Evolutionary conservation across 2,329 filamentous ascomycete genomes (phyloP).

Genomic region (Alternaria gaisen): DNA sequence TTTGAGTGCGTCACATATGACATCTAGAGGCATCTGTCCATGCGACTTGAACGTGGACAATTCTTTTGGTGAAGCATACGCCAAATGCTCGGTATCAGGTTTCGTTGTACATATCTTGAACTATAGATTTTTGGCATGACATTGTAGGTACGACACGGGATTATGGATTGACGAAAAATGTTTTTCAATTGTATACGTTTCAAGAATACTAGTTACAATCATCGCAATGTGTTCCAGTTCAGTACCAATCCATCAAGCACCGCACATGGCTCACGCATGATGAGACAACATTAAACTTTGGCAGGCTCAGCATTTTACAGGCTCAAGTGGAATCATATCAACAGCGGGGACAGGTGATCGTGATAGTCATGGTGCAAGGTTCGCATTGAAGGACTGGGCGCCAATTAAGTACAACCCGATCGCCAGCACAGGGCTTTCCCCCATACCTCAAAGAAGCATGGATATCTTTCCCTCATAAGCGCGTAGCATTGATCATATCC

Average conservation of each 20-base stretch:
- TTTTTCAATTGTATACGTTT: neutral
- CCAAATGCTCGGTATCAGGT: neutral
- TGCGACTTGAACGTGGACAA: neutral
- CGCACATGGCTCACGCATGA: neutral
- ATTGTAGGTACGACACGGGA: neutral
- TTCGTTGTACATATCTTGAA: slow-evolving; percentile 9
- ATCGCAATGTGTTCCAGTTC: neutral
- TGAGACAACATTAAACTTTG: neutral
- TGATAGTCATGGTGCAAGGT: slow-evolving; percentile 19
- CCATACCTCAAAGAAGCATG: slow-evolving; percentile 64
- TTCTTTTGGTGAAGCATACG: neutral
- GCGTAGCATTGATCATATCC: slow-evolving; percentile 61
- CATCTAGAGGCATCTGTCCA: fast-evolving
- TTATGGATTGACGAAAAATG: neutral
- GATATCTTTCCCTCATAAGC: slow-evolving; percentile 99
- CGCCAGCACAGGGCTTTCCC: slow-evolving; percentile 98
- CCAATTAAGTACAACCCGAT: slow-evolving; percentile 87
- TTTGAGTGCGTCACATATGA: slow-evolving; percentile 1
- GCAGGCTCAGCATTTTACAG: too few species aligned
- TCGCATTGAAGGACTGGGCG: slow-evolving; percentile 62
- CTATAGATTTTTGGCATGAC: neutral
- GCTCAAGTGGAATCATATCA: neutral
- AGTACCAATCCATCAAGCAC: neutral
- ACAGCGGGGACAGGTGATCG: neutral
- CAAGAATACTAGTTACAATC: too few species aligned